Evolutionary conservation across 2,329 filamentous ascomycete species (phyloP).

Genomic region (Paecilomyces formosus): DNA sequence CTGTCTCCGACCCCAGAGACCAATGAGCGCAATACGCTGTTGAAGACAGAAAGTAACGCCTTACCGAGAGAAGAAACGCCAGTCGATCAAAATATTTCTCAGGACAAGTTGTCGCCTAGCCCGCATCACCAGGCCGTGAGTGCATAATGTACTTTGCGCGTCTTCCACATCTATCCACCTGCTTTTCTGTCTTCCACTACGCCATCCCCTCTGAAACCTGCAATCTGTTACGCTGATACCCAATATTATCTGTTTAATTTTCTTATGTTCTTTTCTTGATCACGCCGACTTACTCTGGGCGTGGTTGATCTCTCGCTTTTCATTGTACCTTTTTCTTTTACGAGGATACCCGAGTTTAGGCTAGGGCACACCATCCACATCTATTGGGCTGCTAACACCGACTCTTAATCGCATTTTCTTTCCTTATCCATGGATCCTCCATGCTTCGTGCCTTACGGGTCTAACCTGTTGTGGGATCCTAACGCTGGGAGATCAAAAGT

Average conservation of each 20-base stretch:
- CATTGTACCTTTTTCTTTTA: neutral
- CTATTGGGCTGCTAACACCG: neutral
- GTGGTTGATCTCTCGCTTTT: neutral
- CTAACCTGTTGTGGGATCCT: neutral
- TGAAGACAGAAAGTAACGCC: slow-evolving; percentile 2
- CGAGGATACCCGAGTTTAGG: neutral
- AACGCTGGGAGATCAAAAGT: neutral
- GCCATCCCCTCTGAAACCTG: slow-evolving; percentile 1
- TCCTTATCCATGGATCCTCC: neutral
- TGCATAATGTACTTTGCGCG: slow-evolving; percentile 9
- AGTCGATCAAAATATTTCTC: slow-evolving; percentile 6
- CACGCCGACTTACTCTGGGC: neutral
- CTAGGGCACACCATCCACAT: neutral
- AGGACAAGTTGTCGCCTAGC: slow-evolving; percentile 13
- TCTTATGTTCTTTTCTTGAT: neutral
- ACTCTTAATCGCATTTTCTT: neutral
- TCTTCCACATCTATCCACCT: slow-evolving; percentile 1
- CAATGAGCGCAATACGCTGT: neutral
- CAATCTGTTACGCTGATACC: slow-evolving; percentile 8
- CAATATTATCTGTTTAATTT: neutral
- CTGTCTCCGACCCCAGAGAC: slow-evolving; percentile 1
- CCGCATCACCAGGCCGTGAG: slow-evolving; percentile 19
- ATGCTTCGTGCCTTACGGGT: neutral
- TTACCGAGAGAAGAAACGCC: slow-evolving; percentile 1
- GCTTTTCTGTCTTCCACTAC: slow-evolving; percentile 8